Evolutionary conservation across 1,284 basidiomycete species (phyloP), one percentile per base, ranked within the genome.

Genomic region (Phellopilus nigrolimitatus): DNA sequence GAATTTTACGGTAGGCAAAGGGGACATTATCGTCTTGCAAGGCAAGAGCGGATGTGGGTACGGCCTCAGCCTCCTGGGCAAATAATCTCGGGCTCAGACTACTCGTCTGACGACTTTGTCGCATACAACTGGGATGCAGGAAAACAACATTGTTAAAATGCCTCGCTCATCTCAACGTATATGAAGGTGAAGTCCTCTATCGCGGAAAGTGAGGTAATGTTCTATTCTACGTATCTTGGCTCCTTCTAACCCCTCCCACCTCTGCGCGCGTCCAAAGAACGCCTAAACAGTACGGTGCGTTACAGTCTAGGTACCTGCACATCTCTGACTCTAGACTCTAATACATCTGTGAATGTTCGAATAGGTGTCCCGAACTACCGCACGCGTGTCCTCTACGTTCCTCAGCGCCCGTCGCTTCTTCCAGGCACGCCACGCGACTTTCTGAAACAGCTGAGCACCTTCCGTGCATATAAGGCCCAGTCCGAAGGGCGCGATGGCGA

Each of bases 81-180:
- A 46, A 25, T 13, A 9, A 22, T 21, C 8, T 24, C 33, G 12
- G 4, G 30, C 22, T 44, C 31, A 28, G 42, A 17, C 10, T 40
- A 39, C 10, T 34, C n/a, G 12, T 36, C 7, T 27, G 44, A 19
- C 17, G 36, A 38, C 25, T 17, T 24, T 21, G 42, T 60, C 33
- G 57, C 41, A 34, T 38, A 36, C 42, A 31, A 0, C 64, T 90
- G 2, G 84, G 86, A 0, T 39, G 15, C 22, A 83, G 82, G 39
- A 92, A 92, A 65, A 85, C 88, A 0, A 91, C 89, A 0, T 65
- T 92, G 38, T 63, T 93, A 39, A 93, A 91, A 65, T 91, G 88
- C 59, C 73, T 93, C 21, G 80, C 89, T 27, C 87, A 92, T 67
- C 70, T 94, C 19, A 80, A 80, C 55, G 66, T 88, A 3, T 89